Base-by-base conservation (phyloP, 495 filamentous ascomycete species). In the Alectoria sarmentosa region DNA sequence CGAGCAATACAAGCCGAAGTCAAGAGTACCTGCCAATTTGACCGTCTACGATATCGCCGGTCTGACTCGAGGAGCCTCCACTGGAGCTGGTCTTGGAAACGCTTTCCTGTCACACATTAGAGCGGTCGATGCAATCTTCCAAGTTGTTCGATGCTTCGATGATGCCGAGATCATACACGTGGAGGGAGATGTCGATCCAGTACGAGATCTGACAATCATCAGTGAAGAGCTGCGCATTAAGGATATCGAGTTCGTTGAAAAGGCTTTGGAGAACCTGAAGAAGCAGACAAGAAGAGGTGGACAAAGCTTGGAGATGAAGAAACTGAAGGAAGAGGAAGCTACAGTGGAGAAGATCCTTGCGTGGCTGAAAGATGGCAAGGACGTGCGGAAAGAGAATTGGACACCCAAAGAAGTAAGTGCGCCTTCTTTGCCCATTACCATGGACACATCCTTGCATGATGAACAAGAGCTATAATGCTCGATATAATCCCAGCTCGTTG, bases 401-500 rank as follows among this genome's bases (percentile, higher is more conserved):
- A 67, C 74, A 54, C 86, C 92, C 36, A 99, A 98, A 78, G 95
- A 99, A 90, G 94, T 98, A 89, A 69, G 91, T 79, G 58, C n/a
- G 68, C 59, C 62, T 60, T 63, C 67, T 65, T 63, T 61, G 26
- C 60, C 67, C 17, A 38, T 48, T 23, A 28, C 37, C 30, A 48
- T 59, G 19, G 30, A 56, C 63, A 64, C 57, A 46, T 62, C 48
- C 37, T 85, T 78, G 74, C 69, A 88, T 94, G 94, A 98, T 98
- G 94, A 98, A 85, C 86, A 96, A 96, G 88, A 92, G 92, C 90
- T 86, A 84, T 79, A 78, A 82, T 82, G 90, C 91, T 93, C 88
- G 87, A 91, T 82, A 82, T 89, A 92, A 96, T 89, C 94, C 94
- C 94, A 98, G 94, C 94, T 98, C 94, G 87, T 96, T 85, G 94